These are phyloP conservation scores for Daphne laureola DNA, from an alignment of 441 rosid species.

Conservation along the genomic window DNA sequence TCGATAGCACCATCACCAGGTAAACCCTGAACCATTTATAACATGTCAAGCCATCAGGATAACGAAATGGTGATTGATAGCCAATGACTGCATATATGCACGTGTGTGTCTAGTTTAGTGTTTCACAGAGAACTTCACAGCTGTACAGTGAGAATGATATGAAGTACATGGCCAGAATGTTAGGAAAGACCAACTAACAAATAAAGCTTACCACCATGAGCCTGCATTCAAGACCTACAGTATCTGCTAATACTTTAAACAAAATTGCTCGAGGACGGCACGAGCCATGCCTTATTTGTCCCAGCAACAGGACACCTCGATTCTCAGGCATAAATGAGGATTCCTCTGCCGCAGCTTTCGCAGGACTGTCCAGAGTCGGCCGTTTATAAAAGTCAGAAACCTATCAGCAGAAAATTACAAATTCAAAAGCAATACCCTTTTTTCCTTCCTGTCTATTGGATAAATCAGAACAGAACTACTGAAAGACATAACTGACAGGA, in stretches of 20 bases:
- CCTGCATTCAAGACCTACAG: slow-evolving; percentile 89
- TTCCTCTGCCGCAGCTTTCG: slow-evolving; percentile 77
- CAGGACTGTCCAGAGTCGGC: slow-evolving; percentile 75
- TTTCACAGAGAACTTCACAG: no score
- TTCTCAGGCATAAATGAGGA: slow-evolving; percentile 58
- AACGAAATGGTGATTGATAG: no score
- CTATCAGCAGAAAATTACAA: slow-evolving; percentile 30
- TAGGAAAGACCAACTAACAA: slow-evolving; percentile 3
- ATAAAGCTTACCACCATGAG: slow-evolving; percentile 80
- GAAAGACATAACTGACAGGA: not conserved
- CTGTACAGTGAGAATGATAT: not conserved
- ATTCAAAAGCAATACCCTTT: slow-evolving; percentile 12
- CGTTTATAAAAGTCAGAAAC: slow-evolving; percentile 92
- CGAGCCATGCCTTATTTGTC: slow-evolving; percentile 91
- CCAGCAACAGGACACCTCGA: slow-evolving; percentile 77
- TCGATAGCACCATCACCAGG: slow-evolving; percentile 85
- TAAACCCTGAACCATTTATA: slow-evolving; percentile 52
- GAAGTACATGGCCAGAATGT: slow-evolving; percentile 7
- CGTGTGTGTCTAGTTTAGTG: no score
- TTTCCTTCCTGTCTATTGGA: not conserved
- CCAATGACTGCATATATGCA: no score
- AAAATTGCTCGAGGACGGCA: slow-evolving; percentile 95
- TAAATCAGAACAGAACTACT: not conserved
- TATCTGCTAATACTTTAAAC: slow-evolving; percentile 94
- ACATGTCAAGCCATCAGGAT: slow-evolving; percentile 5